phyloP scores from a whole-genome alignment of 176 grass and related monocot genomes.

The Bolboschoenus planiculmis region DNA sequence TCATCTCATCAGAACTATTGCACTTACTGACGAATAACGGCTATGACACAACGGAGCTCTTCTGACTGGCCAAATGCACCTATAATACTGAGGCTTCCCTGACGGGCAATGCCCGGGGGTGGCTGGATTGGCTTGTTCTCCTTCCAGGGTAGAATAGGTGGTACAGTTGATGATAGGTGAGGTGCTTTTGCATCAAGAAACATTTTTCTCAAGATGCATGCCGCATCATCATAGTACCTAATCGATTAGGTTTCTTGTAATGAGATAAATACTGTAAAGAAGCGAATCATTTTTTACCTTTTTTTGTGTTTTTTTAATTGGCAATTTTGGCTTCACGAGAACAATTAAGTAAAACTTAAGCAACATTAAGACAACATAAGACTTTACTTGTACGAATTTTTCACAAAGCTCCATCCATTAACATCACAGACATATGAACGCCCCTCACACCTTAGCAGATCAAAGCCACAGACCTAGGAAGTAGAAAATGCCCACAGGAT shows the following conservation, averaged over 20 bases:
- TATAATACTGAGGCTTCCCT: conserved; percentile 49
- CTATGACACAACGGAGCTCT: conserved; percentile 89
- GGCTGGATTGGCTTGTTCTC: conserved; percentile 45
- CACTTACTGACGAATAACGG: conserved; percentile 90
- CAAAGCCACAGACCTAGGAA: conserved; percentile 88
- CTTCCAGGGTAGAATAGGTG: conserved; percentile 87
- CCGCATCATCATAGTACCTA: conserved; percentile 94
- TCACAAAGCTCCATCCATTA: conserved; percentile 98
- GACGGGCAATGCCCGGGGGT: conserved; percentile 38
- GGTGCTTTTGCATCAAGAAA: conserved; percentile 96
- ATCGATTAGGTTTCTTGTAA: conserved; percentile 1
- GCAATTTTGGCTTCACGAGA: conserved; percentile 2
- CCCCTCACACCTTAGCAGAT: conserved; percentile 78
- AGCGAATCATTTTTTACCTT: neutral
- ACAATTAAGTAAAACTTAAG: conserved; percentile 5
- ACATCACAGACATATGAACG: conserved; percentile 96
- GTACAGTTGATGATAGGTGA: conserved; percentile 81
- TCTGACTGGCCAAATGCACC: conserved; percentile 75
- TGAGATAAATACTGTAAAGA: conserved; percentile 10
- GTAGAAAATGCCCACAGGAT: conserved; percentile 2
- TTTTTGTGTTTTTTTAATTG: neutral
- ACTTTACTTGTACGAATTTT: conserved; percentile 90
- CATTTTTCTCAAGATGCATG: conserved; percentile 91
- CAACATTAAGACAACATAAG: conserved; percentile 1
- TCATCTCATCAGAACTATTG: conserved; percentile 7